phyloP scores from a whole-genome alignment of 2,329 filamentous ascomycete genomes.

The Cladophialophora carrionii region DNA sequence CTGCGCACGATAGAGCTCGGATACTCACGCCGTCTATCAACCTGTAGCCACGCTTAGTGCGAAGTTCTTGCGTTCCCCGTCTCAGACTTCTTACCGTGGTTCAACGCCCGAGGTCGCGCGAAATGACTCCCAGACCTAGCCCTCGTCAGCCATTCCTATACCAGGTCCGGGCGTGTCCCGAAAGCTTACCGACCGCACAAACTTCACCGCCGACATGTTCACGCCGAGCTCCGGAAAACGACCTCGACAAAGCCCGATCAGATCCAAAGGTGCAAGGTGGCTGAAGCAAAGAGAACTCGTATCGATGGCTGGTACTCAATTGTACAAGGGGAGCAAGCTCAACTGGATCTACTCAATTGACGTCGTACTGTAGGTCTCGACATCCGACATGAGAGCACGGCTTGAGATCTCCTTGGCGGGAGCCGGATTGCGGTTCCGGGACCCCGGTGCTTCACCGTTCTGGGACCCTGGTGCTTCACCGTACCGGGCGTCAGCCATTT shows the following conservation, averaged over 20 bases:
- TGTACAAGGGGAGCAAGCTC: not conserved
- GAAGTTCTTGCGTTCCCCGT: not conserved
- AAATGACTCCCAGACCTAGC: slow-evolving; percentile 81
- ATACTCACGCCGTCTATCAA: slow-evolving; percentile 48
- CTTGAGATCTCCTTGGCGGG: not conserved
- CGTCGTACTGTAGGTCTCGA: not conserved
- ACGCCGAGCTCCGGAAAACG: not conserved
- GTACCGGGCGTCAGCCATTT: not conserved
- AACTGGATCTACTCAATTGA: not conserved
- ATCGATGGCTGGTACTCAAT: not conserved
- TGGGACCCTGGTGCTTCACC: not conserved
- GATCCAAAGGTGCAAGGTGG: not conserved
- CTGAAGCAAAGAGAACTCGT: not conserved
- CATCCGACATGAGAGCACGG: not conserved
- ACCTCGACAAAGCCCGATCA: not conserved
- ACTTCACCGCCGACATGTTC: slow-evolving; percentile 60
- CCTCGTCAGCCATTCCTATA: not conserved
- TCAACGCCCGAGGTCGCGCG: slow-evolving; percentile 83
- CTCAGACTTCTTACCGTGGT: slow-evolving; percentile 66
- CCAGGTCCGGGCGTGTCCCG: slow-evolving; percentile 3
- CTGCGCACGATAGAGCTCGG: not conserved
- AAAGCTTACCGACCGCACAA: slow-evolving; percentile 65
- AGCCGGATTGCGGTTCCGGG: not conserved
- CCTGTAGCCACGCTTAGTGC: slow-evolving; percentile 27
- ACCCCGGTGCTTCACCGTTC: not conserved